Percentiles rank a stretch among this genome's conserved stretches.
Conservation (phyloP, 2,329 filamentous ascomycete genomes). For the Cordyceps tenuipes region DNA sequence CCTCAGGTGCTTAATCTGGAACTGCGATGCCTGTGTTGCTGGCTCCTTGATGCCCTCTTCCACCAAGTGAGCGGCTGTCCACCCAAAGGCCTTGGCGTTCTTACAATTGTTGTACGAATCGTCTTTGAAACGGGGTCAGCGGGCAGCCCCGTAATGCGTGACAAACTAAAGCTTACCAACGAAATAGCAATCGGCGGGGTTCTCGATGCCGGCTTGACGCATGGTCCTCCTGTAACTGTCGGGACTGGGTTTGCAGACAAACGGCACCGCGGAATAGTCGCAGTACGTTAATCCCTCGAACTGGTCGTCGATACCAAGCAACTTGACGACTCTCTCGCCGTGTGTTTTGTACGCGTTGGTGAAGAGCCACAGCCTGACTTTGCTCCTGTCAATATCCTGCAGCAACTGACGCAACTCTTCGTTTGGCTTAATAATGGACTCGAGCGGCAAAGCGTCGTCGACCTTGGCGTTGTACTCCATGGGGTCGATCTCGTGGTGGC, state of each 20-base stretch:
- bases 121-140: slow-evolving; percentile 43
- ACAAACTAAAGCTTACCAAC: slow-evolving; percentile 56
- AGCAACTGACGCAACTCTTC: slow-evolving; percentile 66
- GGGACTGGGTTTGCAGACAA: slow-evolving; percentile 80
- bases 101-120: slow-evolving; percentile 79
- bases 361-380: slow-evolving; percentile 86
- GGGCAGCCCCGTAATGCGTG: rapidly evolving
- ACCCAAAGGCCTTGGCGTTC: slow-evolving; percentile 70
- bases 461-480: slow-evolving; percentile 92
- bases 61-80: slow-evolving; percentile 78
- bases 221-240: slow-evolving; percentile 87
- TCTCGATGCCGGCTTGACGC: slow-evolving; percentile 65
- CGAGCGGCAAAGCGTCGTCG: slow-evolving; percentile 86
- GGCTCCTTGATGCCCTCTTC: slow-evolving; percentile 65
- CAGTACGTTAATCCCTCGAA: slow-evolving; percentile 96
- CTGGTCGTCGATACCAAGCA: slow-evolving; percentile 75
- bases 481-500: slow-evolving; percentile 90
- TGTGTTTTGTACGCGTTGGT: slow-evolving; percentile 95
- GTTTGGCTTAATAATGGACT: slow-evolving; percentile 74
- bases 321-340: slow-evolving; percentile 68
- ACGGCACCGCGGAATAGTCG: slow-evolving; percentile 65
- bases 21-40: slow-evolving; percentile 55
- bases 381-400: slow-evolving; percentile 70
- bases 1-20: slow-evolving; percentile 66
- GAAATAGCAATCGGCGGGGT: slow-evolving; percentile 73